These are phyloP conservation scores for Termitomyces sp. DNA, from an alignment of 1,284 basidiomycete genomes.

Conservation along the genomic window DNA sequence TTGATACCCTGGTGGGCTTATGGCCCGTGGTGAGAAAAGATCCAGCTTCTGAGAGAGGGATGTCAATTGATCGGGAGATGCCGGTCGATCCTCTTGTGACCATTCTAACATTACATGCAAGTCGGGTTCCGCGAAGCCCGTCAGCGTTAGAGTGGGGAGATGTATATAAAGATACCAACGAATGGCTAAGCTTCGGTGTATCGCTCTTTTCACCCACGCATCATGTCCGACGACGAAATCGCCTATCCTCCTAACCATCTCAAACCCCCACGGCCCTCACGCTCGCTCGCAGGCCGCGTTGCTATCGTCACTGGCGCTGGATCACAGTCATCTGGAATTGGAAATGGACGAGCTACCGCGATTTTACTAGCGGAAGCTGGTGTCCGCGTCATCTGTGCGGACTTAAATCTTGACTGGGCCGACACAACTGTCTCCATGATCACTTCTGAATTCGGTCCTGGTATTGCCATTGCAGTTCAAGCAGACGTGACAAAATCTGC, in stretches of 20 bases:
- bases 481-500: conserved; percentile 29
- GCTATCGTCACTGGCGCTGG: conserved; percentile 37
- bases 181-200: neutral
- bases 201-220: neutral
- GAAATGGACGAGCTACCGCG: conserved; percentile 33
- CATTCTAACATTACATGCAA: neutral
- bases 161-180: neutral
- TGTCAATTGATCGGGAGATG: too few relatives aligned
- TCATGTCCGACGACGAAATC: conserved; percentile 12
- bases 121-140: too few relatives aligned
- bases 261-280: conserved; percentile 25
- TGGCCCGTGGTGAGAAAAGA: too few relatives aligned
- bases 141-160: neutral
- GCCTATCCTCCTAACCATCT: conserved; percentile 10
- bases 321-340: conserved; percentile 31
- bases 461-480: conserved; percentile 26
- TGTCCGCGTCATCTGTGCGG: conserved; percentile 29
- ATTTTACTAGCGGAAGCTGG: conserved; percentile 34
- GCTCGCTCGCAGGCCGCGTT: conserved; percentile 26
- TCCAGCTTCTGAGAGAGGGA: too few relatives aligned
- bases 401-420: conserved; percentile 30
- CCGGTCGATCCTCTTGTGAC: too few relatives aligned
- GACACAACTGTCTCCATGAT: conserved; percentile 32
- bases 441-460: conserved; percentile 26
- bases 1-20: too few relatives aligned